Base-by-base conservation (phyloP, 768 basidiomycete species). In the Leccinum rimulosum region DNA sequence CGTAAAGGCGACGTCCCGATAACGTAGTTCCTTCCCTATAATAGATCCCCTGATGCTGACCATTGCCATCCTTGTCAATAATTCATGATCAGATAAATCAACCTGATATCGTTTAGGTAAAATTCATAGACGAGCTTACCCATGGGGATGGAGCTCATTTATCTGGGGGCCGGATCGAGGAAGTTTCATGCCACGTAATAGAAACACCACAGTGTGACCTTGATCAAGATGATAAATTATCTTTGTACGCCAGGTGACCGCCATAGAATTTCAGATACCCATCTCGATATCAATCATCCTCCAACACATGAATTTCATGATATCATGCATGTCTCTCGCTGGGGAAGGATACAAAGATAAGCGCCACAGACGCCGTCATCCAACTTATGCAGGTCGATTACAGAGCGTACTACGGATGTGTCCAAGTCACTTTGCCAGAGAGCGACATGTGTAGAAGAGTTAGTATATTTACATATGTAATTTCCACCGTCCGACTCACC, bases 41-140 rank as follows among this genome's bases (percentile, higher is more conserved):
- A 35, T 19, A 35, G 52, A 45, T 19, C 48, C 55, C 35, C 57
- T 65, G 22, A 28, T 28, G 28, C 6, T 33, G 22, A 60, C 47
- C 12, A 62, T 11, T 12, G 60, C 27, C 22, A 68, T 55, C 45
- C 57, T 60, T 60, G 19, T 28, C n/a, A 30, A 49, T 15, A 22
- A 27, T 6, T 33, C 33, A 35, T 35, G 33, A 33, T 28, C 36
- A 38, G 45, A 40, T 22, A 35, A 52, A 51, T 47, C 7, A 30
- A 22, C 9, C 25, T 6, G 15, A 50, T 17, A 15, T 50, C n/a
- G 40, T 43, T 43, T 43, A 43, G 40, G n/a, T 43, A 43, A 45
- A 45, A 19, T 19, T 19, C 43, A 19, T 45, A 19, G 43, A 19
- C 40, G n/a, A 19, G 10, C 43, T 19, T 19, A 17, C 40, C 40